phyloP scores from a whole-genome alignment of 805 yeast genomes.

The Yarrowia sp. region DNA sequence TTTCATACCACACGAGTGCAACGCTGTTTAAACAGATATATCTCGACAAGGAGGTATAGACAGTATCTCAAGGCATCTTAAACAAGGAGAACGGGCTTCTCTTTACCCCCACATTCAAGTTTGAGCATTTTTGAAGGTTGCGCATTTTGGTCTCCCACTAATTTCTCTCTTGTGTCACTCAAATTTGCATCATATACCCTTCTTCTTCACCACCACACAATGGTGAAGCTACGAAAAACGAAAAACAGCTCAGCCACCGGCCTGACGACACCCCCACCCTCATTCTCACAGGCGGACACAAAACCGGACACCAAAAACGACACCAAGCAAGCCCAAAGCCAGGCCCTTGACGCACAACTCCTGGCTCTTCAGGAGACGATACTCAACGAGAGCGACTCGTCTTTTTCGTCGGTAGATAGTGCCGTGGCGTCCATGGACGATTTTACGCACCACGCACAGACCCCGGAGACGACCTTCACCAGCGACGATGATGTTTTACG shows the following conservation, averaged over 20 bases:
- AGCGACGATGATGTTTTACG: conserved; percentile 20
- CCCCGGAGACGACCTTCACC: conserved; percentile 29
- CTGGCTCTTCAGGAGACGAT: conserved; percentile 27
- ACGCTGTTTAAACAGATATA: not conserved
- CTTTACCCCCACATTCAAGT: no score
- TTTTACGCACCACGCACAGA: conserved; percentile 1
- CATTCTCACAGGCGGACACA: conserved; percentile 11
- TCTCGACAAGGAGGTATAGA: not conserved
- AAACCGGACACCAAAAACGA: not conserved
- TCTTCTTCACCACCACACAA: not conserved
- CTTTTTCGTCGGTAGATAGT: conserved; percentile 17
- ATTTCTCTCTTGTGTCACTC: conserved; percentile 1
- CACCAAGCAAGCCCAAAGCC: not conserved
- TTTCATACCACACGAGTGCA: not conserved
- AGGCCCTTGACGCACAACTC: conserved; percentile 7
- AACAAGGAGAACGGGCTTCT: no score
- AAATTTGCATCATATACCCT: conserved; percentile 32
- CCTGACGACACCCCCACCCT: conserved; percentile 28
- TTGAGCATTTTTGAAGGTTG: no score
- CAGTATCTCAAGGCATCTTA: no score
- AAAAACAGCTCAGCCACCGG: conserved; percentile 19
- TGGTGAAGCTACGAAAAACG: conserved; percentile 28
- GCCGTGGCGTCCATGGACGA: conserved; percentile 19
- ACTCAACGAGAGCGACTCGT: conserved; percentile 38
- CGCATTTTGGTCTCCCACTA: no score